Evolutionary conservation across 2,329 filamentous ascomycete genomes (phyloP), one percentile per base, ranked within the genome.

Genomic region (Aspergillus fumigatus): DNA sequence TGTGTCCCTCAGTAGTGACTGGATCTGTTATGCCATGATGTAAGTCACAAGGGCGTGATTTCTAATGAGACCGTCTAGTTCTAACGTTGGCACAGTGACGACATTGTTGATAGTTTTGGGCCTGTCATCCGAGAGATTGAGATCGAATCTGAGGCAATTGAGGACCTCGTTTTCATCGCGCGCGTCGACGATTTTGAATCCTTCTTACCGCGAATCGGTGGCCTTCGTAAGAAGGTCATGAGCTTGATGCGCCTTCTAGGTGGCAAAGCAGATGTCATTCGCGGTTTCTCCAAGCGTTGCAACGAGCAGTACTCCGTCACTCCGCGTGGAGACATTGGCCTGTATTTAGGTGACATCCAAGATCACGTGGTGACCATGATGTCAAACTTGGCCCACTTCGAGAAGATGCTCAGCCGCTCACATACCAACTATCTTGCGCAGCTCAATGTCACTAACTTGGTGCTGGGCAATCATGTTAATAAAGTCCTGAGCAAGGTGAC

Each of bases 341-440:
- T 99, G 67, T 99, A 99, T 71, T 84, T 99, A 38, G 91, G 91
- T 68, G 94, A 99, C 76, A 97, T 99, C 62, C 94, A 99, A 75
- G 94, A 99, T 76, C 94, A 99, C 82, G 93, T 99, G 53, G 91
- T 99, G 58, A 99, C 94, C 48, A 97, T 97, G 93, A 96, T 96
- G 84, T 94, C 90, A 65, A 99, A 96, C 75, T 76, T 99, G 66
- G 86, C 86, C 1, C 94, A 99, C 72, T 97, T 96, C 65, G 94
- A 99, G 74, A 97, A 97, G 81, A 97, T 99, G 83, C 83, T 99
- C 51, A 92, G 89, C 27, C 88, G 94, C 23, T 89, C 90, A 2
- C 94, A 99, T 78, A 90, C 89, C 79, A 99, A 97, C 74, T 97
- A 99, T 70, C 83, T 99, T 40, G 93, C 94, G 1, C 94, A 97